Evolutionary conservation across 345 rosid species (phyloP).

Genomic region (Aurinia saxatilis): DNA sequence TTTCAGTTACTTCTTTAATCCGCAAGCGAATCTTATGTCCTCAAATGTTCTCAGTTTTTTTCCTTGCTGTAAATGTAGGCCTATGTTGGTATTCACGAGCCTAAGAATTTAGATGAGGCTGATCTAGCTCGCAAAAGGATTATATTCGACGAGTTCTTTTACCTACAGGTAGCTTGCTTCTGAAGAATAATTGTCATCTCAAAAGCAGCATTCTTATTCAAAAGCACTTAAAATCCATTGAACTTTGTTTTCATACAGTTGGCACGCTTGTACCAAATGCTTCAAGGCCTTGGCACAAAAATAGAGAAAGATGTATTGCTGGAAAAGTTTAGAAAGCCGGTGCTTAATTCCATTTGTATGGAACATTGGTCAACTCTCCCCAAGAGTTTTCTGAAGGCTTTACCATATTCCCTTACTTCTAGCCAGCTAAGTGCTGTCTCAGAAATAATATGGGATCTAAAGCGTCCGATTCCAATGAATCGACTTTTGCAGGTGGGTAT

Average conservation of each 20-base stretch:
- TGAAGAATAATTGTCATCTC: background rate
- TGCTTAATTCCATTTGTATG: constrained; percentile 41
- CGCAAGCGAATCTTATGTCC: too few relatives aligned
- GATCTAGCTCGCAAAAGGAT: constrained; percentile 93
- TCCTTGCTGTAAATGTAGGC: constrained; percentile 50
- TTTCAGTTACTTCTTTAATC: too few relatives aligned
- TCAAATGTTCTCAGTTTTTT: background rate
- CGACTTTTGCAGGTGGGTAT: constrained; percentile 81
- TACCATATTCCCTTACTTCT: constrained; percentile 88
- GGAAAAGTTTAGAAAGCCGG: constrained; percentile 66
- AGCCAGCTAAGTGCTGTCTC: constrained; percentile 84
- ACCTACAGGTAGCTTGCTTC: constrained; percentile 62
- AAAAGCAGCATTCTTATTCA: constrained; percentile 9
- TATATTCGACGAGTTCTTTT: constrained; percentile 89
- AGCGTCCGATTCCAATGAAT: constrained; percentile 86
- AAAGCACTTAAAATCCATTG: background rate
- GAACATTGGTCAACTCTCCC: constrained; percentile 80
- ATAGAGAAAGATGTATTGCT: constrained; percentile 73
- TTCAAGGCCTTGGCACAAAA: constrained; percentile 74
- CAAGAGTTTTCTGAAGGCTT: constrained; percentile 58
- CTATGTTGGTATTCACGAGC: constrained; percentile 75
- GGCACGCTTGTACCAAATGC: constrained; percentile 89
- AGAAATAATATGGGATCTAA: constrained; percentile 94
- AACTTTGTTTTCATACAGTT: constrained; percentile 42
- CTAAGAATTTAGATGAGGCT: constrained; percentile 71